These are phyloP conservation scores for Aspergillus versicolor DNA, from an alignment of 2,329 filamentous ascomycete species.

Conservation along the genomic window DNA sequence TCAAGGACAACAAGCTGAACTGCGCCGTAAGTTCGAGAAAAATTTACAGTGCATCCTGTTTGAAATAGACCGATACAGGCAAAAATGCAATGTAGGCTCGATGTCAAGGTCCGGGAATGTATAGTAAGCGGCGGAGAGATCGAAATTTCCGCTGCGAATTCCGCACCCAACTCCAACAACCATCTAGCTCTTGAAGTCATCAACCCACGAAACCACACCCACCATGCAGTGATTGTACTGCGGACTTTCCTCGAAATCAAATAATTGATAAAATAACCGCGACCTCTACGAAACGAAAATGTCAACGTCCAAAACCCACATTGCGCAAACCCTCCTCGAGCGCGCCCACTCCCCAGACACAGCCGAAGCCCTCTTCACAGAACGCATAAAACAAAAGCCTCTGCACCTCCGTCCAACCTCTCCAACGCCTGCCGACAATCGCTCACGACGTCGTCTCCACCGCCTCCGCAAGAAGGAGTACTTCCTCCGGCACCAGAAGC, in stretches of 20 bases:
- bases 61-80: no score
- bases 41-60: no score
- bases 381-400: slow-evolving; percentile 79
- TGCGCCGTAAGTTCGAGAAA: no score
- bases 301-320: slow-evolving; percentile 33
- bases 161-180: neutral
- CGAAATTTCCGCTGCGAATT: neutral
- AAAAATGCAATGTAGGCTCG: no score
- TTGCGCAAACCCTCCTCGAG: slow-evolving; percentile 66
- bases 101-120: no score
- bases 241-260: no score
- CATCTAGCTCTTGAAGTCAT: neutral
- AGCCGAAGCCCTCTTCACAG: slow-evolving; percentile 69
- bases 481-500: slow-evolving; percentile 52
- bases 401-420: slow-evolving; percentile 76
- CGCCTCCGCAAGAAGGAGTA: slow-evolving; percentile 49
- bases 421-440: slow-evolving; percentile 57
- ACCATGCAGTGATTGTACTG: neutral
- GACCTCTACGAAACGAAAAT: slow-evolving; percentile 10
- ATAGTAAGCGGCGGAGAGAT: neutral
- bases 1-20: no score
- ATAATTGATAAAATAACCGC: no score
- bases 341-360: slow-evolving; percentile 77
- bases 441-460: slow-evolving; percentile 53
- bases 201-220: neutral